Evolutionary conservation across 768 basidiomycete species (phyloP).

Genomic region (Cantharellus cinnabarinus): DNA sequence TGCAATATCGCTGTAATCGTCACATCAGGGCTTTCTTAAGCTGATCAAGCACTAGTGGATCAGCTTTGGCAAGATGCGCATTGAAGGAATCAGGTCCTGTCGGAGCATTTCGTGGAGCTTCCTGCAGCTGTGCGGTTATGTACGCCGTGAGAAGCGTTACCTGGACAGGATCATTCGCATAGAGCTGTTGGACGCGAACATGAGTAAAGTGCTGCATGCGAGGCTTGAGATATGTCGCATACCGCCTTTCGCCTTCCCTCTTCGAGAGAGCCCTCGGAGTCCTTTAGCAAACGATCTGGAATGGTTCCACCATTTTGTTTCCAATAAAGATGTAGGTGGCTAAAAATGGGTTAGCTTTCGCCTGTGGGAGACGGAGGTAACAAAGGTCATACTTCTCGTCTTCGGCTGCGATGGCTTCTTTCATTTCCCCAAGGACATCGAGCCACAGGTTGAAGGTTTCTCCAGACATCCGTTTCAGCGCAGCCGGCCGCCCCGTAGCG

Average conservation of each 20-base stretch:
- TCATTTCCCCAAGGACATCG: slow-evolving; percentile 73
- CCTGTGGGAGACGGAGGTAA: slow-evolving; percentile 20
- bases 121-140: slow-evolving; percentile 35
- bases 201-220: neutral
- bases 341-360: slow-evolving; percentile 9
- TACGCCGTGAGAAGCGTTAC: slow-evolving; percentile 39
- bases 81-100: slow-evolving; percentile 44
- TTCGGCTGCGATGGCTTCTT: slow-evolving; percentile 34
- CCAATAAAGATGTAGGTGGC: slow-evolving; percentile 37
- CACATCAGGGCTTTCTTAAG: slow-evolving; percentile 5
- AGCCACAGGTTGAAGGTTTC: slow-evolving; percentile 78
- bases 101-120: slow-evolving; percentile 34
- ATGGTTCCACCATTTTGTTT: slow-evolving; percentile 32
- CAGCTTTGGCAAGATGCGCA: slow-evolving; percentile 41
- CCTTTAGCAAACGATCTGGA: slow-evolving; percentile 36
- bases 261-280: slow-evolving; percentile 53
- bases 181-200: slow-evolving; percentile 27
- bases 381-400: slow-evolving; percentile 11
- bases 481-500: slow-evolving; percentile 50
- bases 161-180: slow-evolving; percentile 52
- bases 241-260: slow-evolving; percentile 57
- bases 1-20: too few species aligned
- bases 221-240: slow-evolving; percentile 11
- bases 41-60: slow-evolving; percentile 54
- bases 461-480: slow-evolving; percentile 45